phyloP scores from a whole-genome alignment of 345 rosid species.

The Eucalyptus regnans region DNA sequence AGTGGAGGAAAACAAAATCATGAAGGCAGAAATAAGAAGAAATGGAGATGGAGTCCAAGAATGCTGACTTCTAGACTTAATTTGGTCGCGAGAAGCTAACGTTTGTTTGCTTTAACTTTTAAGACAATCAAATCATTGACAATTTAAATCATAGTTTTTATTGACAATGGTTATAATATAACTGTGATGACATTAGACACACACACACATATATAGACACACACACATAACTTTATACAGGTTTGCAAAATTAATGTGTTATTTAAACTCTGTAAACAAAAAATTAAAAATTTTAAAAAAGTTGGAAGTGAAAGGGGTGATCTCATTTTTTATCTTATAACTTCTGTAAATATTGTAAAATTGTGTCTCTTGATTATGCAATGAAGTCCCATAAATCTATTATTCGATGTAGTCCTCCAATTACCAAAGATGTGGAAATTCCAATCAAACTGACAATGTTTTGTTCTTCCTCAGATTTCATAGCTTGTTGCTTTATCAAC shows the following conservation, averaged over 20 bases:
- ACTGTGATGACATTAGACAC: background rate
- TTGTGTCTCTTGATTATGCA: background rate
- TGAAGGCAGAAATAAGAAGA: background rate
- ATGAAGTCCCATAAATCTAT: background rate
- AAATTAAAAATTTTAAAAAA: background rate
- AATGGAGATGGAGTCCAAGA: background rate
- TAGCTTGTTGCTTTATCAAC: background rate
- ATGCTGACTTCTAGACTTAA: background rate
- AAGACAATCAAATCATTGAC: background rate
- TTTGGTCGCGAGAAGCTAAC: background rate
- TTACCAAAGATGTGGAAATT: background rate
- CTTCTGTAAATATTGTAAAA: background rate
- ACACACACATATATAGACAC: background rate
- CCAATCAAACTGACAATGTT: background rate
- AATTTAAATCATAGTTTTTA: background rate
- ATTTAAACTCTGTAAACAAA: background rate
- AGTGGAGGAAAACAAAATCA: background rate
- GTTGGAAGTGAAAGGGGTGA: background rate
- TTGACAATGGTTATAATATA: background rate
- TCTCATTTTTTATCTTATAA: background rate
- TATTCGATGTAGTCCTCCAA: background rate
- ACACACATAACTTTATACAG: background rate
- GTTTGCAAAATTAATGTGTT: background rate
- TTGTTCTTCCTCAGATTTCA: background rate
- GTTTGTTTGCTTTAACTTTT: background rate